Percentiles rank a stretch among this genome's conserved stretches.
Conservation (phyloP, 2,329 filamentous ascomycete genomes). For the Pseudopithomyces maydicus region DNA sequence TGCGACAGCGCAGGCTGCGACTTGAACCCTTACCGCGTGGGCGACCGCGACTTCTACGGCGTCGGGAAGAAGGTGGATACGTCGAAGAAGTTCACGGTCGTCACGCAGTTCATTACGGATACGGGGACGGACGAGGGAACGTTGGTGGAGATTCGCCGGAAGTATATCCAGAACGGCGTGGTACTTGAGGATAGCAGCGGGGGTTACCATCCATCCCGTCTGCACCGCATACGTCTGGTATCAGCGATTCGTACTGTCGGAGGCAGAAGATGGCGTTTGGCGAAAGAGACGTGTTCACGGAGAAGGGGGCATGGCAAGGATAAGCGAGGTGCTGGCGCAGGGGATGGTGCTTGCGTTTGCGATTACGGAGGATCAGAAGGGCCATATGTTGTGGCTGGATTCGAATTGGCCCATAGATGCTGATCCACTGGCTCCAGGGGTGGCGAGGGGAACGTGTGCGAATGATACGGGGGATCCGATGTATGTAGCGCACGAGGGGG, state of each 20-base stretch:
- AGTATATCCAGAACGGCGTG: conserved; percentile 14
- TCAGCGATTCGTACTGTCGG: conserved; percentile 53
- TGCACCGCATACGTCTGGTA: not conserved
- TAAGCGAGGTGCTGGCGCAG: conserved; percentile 15
- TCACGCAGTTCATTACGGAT: conserved; percentile 50
- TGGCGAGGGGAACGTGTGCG: conserved; percentile 16
- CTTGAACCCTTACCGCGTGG: conserved; percentile 59
- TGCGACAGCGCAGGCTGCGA: conserved; percentile 14
- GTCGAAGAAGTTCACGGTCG: conserved; percentile 45
- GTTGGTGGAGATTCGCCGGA: conserved; percentile 10
- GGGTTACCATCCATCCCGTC: not conserved
- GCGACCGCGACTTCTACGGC: conserved; percentile 65
- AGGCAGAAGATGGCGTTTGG: conserved; percentile 58
- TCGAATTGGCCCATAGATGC: conserved; percentile 58
- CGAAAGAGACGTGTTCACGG: conserved; percentile 56
- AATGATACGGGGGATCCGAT: conserved; percentile 11
- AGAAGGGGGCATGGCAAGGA: conserved; percentile 49
- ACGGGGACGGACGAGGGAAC: conserved; percentile 6
- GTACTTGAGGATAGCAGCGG: not conserved
- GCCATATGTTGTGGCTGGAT: conserved; percentile 74
- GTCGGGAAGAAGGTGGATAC: conserved; percentile 50
- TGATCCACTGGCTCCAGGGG: conserved; percentile 11
- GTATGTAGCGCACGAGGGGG: no score
- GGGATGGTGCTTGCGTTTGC: conserved; percentile 67
- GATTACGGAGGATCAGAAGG: conserved; percentile 64